These are phyloP conservation scores for Penicillium polonicum DNA, from an alignment of 2,329 filamentous ascomycete species.

Conservation along the genomic window DNA sequence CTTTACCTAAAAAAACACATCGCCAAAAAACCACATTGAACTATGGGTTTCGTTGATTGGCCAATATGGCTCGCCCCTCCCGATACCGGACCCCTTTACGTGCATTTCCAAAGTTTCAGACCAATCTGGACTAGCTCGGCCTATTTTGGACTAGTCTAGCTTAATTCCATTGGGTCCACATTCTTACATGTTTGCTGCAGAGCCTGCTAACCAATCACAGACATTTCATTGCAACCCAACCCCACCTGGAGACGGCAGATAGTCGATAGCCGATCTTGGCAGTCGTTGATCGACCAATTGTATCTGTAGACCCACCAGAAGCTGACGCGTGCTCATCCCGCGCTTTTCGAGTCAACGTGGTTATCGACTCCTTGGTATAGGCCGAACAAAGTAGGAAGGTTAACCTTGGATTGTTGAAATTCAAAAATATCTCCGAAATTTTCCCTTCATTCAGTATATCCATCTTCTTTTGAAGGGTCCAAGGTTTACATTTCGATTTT, in stretches of 20 bases:
- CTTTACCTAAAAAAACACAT: not conserved
- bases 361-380: not conserved
- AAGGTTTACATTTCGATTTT: not conserved
- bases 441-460: not conserved
- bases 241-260: slow-evolving; percentile 35
- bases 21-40: not conserved
- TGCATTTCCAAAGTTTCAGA: not conserved
- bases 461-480: not conserved
- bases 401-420: not conserved
- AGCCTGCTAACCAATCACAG: slow-evolving; percentile 6
- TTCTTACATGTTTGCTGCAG: slow-evolving; percentile 24
- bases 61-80: slow-evolving; percentile 4
- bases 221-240: not conserved
- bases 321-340: slow-evolving; percentile 39
- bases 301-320: slow-evolving; percentile 17
- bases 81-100: slow-evolving; percentile 20
- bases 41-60: slow-evolving; percentile 11
- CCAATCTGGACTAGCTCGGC: not conserved
- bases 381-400: slow-evolving; percentile 7
- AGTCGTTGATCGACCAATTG: slow-evolving; percentile 32
- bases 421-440: not conserved
- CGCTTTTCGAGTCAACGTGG: slow-evolving; percentile 19
- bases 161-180: slow-evolving; percentile 17
- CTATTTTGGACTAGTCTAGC: slow-evolving; percentile 1
- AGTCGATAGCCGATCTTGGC: slow-evolving; percentile 43